Conservation (phyloP, 2,329 filamentous ascomycete genomes). For the Fusarium duplospermum region DNA sequence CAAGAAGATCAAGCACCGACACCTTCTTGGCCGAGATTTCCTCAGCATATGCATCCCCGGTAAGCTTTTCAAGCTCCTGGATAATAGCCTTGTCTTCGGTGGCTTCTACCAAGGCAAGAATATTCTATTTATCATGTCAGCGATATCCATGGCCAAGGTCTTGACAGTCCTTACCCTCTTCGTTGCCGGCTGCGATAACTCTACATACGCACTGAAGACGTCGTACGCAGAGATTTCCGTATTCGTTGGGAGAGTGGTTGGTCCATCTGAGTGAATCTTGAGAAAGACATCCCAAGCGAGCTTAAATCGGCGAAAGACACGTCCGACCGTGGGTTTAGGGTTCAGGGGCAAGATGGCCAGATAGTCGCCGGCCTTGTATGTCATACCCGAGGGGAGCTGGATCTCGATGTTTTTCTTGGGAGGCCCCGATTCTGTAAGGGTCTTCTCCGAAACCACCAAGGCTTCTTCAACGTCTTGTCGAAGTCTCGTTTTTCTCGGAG, state of each 20-base stretch:
- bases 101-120: slow-evolving; percentile 59
- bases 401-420: slow-evolving; percentile 75
- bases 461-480: slow-evolving; percentile 43
- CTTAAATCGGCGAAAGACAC: slow-evolving; percentile 73
- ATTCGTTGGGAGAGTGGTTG: slow-evolving; percentile 65
- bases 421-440: slow-evolving; percentile 37
- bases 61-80: slow-evolving; percentile 59
- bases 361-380: slow-evolving; percentile 81
- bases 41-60: slow-evolving; percentile 59
- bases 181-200: slow-evolving; percentile 78
- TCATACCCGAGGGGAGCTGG: slow-evolving; percentile 72
- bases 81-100: slow-evolving; percentile 58
- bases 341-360: slow-evolving; percentile 80
- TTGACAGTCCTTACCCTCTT: slow-evolving; percentile 62
- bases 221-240: slow-evolving; percentile 70
- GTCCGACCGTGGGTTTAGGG: slow-evolving; percentile 68
- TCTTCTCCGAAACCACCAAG: slow-evolving; percentile 36
- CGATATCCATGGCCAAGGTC: background rate
- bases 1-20: slow-evolving; percentile 76
- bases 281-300: slow-evolving; percentile 77
- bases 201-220: slow-evolving; percentile 77
- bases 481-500: slow-evolving; percentile 38
- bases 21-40: slow-evolving; percentile 67
- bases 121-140: slow-evolving; percentile 45
- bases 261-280: slow-evolving; percentile 65